Evolutionary conservation across 331 rosid genomes (phyloP), one percentile per base, ranked within the genome.

Genomic region (Acacia pycnantha): DNA sequence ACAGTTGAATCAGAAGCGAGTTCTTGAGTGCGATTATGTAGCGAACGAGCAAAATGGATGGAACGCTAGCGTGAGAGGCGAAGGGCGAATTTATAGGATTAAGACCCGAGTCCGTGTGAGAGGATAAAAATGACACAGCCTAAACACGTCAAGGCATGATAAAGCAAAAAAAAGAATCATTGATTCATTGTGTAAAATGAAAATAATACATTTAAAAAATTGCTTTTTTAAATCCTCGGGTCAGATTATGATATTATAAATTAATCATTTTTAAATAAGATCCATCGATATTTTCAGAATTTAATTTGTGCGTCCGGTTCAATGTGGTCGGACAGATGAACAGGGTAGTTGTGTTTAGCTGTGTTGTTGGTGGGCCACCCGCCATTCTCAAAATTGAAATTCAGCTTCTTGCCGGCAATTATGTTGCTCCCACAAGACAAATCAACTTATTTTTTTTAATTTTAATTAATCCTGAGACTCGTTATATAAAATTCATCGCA

Each of bases 131-230:
- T 86, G 87, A 86, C 87, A 86, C 76, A 69, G 8, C 46, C 37
- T 41, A 68, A 85, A 81, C 94, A 92, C 94, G 93, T 91, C 88
- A 90, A 79, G 44, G 6, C 16, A 29, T 77, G 73, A 82, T 82
- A 65, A 65, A 62, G 64, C 74, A 40, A 27, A 73, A 27, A 43
- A 27, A 4, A 5, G 6, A 19, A 18, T 6, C 24, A 1, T 11
- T 44, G 47, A 4, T 51, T 47, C 21, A 4, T 41, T 27, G 62
- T 0, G 53, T 21, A 16, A 16, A 50, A 18, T 53, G n/a, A 9
- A 50, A 54, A 19, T 53, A 31, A 48, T 47, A 22, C 13, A 22
- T 13, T 71, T 56, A 29, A 27, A 73, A 29, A 48, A 1, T 2
- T 8, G 2, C 12, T 10, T 3, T 58, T 73, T 48, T 1, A 8